Conservation (phyloP, 176 grass and related monocot genomes). For the Elaeis guineensis region DNA sequence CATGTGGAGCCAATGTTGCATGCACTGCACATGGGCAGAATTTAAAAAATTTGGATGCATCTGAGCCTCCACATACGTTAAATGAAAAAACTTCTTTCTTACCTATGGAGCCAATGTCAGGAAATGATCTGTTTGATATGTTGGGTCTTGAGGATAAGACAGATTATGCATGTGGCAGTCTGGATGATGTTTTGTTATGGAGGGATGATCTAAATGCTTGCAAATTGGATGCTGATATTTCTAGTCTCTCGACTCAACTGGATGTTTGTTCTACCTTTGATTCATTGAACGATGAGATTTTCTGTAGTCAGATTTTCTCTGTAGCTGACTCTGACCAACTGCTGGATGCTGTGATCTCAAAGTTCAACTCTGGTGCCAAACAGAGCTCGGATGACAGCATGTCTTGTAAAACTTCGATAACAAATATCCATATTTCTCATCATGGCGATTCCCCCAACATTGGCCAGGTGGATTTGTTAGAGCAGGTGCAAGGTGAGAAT, state of each 20-base stretch:
- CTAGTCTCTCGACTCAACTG: conserved; percentile 25
- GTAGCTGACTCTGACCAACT: conserved; percentile 53
- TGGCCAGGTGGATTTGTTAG: conserved; percentile 2
- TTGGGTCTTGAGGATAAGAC: conserved; percentile 33
- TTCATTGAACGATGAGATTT: conserved; percentile 35
- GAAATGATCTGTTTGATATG: conserved; percentile 56
- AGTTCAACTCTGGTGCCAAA: conserved; percentile 41
- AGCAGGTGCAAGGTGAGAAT: conserved; percentile 32
- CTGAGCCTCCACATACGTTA: conserved; percentile 4
- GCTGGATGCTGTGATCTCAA: conserved; percentile 74
- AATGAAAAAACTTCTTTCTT: conserved; percentile 22
- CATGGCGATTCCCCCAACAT: conserved; percentile 11
- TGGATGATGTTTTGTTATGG: conserved; percentile 31
- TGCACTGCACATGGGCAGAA: conserved; percentile 10
- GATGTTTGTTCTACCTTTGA: conserved; percentile 30
- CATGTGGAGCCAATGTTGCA: conserved; percentile 25
- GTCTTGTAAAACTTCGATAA: conserved; percentile 57
- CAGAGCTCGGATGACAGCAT: conserved; percentile 40
- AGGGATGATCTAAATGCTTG: conserved; percentile 28
- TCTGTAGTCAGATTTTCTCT: conserved; percentile 44
- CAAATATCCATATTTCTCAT: conserved; percentile 32
- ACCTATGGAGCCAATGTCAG: conserved; percentile 26
- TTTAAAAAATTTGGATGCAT: conserved; percentile 21
- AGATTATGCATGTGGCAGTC: conserved; percentile 27
- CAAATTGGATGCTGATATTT: conserved; percentile 33